Conservation (phyloP, 768 basidiomycete species). For the Boletus edulis region DNA sequence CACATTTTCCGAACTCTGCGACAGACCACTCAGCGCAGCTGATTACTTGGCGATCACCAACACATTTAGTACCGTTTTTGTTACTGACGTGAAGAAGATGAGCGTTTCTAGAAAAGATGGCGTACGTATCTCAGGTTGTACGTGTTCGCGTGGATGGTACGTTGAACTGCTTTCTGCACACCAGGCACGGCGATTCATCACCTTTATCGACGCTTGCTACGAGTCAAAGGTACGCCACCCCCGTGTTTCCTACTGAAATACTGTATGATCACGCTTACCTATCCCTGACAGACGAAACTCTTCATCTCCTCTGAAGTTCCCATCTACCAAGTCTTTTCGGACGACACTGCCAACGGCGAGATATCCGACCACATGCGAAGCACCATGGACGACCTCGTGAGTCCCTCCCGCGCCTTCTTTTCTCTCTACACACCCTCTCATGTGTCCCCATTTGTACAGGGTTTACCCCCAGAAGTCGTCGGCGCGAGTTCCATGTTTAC, state of each 20-base stretch:
- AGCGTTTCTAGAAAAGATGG: conserved; percentile 83
- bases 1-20: conserved; percentile 82
- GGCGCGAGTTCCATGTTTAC: conserved; percentile 89
- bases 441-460: conserved; percentile 41
- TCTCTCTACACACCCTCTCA: not conserved
- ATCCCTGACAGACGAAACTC: conserved; percentile 73
- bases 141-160: not conserved
- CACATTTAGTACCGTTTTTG: conserved; percentile 83
- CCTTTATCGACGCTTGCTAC: conserved; percentile 96
- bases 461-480: conserved; percentile 71
- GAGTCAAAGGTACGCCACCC: conserved; percentile 67
- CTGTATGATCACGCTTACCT: conserved; percentile 40
- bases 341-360: conserved; percentile 46
- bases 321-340: conserved; percentile 86
- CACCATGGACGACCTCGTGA: conserved; percentile 94
- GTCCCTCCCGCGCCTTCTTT: conserved; percentile 8
- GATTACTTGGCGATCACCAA: conserved; percentile 95
- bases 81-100: conserved; percentile 87
- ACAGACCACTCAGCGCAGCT: conserved; percentile 85
- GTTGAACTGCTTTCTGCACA: not conserved
- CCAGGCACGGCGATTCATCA: conserved; percentile 92
- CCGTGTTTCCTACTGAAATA: not conserved
- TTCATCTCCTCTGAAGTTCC: conserved; percentile 93
- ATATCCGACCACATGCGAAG: conserved; percentile 86
- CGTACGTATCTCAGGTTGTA: conserved; percentile 37